Evolutionary conservation across 257 asterid species (phyloP).

Genomic region (Scutellaria galericulata): DNA sequence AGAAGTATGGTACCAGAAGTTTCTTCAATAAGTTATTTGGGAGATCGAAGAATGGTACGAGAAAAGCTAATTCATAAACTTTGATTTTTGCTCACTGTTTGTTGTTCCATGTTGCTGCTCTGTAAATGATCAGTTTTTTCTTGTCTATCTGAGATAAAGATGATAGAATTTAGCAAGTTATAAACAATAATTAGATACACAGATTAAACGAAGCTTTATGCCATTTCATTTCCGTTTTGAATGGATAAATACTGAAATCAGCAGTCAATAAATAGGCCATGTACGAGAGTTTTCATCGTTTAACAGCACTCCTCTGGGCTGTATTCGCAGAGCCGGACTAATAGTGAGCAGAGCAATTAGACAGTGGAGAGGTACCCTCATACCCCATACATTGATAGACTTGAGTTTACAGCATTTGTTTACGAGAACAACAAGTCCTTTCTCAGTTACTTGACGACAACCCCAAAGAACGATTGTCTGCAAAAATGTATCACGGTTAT

Average conservation of each 20-base stretch:
- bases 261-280: conserved; percentile 49
- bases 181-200: not conserved
- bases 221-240: not conserved
- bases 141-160: not conserved
- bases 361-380: conserved; percentile 69
- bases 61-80: not conserved
- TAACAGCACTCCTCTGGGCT: conserved; percentile 54
- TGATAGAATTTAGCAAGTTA: too few relatives aligned
- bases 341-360: conserved; percentile 57
- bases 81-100: not conserved
- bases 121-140: not conserved
- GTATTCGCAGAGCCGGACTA: conserved; percentile 71
- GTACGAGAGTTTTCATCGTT: conserved; percentile 38
- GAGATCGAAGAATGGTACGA: conserved; percentile 50
- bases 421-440: conserved; percentile 68
- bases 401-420: conserved; percentile 66
- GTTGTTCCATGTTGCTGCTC: conserved; percentile 4
- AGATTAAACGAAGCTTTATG: not conserved
- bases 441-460: conserved; percentile 75
- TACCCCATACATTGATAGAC: conserved; percentile 80
- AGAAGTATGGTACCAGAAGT: conserved; percentile 56
- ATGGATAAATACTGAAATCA: not conserved
- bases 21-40: conserved; percentile 61
- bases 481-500: not conserved
- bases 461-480: conserved; percentile 80